Evolutionary conservation across 768 basidiomycete genomes (phyloP).

Genomic region (Asterophora lycoperdoides): DNA sequence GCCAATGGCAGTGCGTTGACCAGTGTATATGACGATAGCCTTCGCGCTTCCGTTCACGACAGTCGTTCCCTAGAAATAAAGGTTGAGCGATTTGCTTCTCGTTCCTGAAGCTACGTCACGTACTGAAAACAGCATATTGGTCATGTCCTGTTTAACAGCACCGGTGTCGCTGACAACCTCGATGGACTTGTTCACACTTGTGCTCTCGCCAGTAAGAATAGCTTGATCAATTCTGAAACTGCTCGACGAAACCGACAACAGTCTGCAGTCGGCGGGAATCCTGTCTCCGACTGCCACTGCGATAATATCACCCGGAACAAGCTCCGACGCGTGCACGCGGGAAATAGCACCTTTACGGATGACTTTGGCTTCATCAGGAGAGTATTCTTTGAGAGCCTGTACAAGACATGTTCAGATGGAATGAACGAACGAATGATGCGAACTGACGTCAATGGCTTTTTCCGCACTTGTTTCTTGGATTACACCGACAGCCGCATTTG

Average conservation of each 20-base stretch:
- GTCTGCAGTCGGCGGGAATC: conserved; percentile 90
- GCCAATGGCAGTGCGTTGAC: conserved; percentile 86
- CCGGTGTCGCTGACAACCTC: conserved; percentile 62
- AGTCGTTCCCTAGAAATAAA: conserved; percentile 73
- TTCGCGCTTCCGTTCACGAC: conserved; percentile 90
- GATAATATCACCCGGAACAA: conserved; percentile 95
- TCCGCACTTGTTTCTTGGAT: conserved; percentile 97
- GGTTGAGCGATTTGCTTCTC: conserved; percentile 2
- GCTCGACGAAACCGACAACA: conserved; percentile 86
- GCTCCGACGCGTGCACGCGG: conserved; percentile 79
- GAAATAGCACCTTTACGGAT: conserved; percentile 64
- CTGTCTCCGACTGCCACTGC: conserved; percentile 91
- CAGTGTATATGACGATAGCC: conserved; percentile 87
- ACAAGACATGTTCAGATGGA: conserved; percentile 4
- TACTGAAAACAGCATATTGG: conserved; percentile 92
- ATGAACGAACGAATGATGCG: conserved; percentile 1
- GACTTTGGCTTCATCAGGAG: conserved; percentile 93
- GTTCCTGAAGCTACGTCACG: conserved; percentile 20
- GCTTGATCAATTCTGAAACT: conserved; percentile 96
- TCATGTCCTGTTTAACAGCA: conserved; percentile 98
- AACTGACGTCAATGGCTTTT: conserved; percentile 89
- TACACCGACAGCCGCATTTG: conserved; percentile 97
- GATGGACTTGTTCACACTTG: conserved; percentile 78
- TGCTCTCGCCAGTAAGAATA: conserved; percentile 92
- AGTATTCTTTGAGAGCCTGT: conserved; percentile 94